These are phyloP conservation scores for Polyrhizophydium stewartii DNA, from an alignment of 371 early-diverging fungal genomes.

Conservation along the genomic window DNA sequence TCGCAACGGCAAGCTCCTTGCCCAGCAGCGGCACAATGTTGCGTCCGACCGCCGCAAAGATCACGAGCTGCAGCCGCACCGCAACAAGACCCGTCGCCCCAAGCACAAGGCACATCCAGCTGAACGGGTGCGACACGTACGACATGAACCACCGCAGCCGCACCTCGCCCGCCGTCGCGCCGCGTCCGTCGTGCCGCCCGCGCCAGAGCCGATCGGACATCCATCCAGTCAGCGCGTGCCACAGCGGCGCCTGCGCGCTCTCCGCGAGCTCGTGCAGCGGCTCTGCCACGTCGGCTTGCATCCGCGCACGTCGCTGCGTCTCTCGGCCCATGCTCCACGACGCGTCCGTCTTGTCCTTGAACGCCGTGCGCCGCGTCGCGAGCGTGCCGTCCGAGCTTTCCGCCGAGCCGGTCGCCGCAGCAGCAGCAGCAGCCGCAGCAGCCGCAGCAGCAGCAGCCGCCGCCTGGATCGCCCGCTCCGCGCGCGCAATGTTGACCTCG, in stretches of 20 bases:
- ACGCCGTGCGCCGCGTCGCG: neutral
- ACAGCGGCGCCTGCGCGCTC: neutral
- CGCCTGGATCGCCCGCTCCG: neutral
- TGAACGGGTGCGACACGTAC: conserved; percentile 2
- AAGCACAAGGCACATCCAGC: neutral
- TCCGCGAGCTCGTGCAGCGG: neutral
- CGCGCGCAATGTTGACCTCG: neutral
- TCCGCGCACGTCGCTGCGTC: neutral
- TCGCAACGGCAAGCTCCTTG: neutral
- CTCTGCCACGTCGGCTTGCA: neutral
- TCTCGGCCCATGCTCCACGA: neutral
- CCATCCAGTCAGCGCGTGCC: neutral
- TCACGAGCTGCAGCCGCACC: neutral
- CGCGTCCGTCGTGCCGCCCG: too few species aligned
- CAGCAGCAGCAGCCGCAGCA: neutral
- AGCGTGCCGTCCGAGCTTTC: neutral
- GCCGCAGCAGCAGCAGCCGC: neutral
- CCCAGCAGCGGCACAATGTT: neutral
- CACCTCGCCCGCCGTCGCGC: too few species aligned
- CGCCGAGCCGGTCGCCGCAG: neutral
- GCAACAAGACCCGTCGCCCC: neutral
- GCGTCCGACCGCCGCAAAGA: neutral
- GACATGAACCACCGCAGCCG: neutral
- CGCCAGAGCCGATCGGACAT: neutral
- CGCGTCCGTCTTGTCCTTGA: neutral